These are phyloP conservation scores for Leccinellum luteum DNA, from an alignment of 768 basidiomycete species.

Conservation along the genomic window DNA sequence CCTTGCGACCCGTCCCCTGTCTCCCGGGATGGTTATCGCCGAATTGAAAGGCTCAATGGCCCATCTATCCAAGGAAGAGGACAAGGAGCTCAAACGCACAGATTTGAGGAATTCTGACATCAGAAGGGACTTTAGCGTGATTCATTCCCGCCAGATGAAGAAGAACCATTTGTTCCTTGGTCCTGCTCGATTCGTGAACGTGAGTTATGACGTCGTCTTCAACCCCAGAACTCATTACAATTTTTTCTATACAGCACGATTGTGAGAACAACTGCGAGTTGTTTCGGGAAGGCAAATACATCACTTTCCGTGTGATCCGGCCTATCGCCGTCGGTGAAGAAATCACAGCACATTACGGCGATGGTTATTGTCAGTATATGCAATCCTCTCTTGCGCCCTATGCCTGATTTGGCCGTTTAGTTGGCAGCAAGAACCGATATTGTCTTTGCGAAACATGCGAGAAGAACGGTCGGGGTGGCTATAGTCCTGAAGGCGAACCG, in stretches of 20 bases:
- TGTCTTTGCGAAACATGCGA: constrained; percentile 90
- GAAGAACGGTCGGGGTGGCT: constrained; percentile 70
- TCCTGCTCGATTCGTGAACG: constrained; percentile 90
- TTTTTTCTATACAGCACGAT: constrained; percentile 65
- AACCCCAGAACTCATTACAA: not conserved
- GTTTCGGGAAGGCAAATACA: constrained; percentile 85
- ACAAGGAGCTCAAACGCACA: constrained; percentile 81
- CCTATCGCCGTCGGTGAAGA: constrained; percentile 80
- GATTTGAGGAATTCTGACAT: constrained; percentile 68
- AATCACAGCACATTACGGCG: constrained; percentile 87
- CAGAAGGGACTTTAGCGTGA: constrained; percentile 86
- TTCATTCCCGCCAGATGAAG: constrained; percentile 89
- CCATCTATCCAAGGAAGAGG: constrained; percentile 80
- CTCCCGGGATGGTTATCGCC: constrained; percentile 70
- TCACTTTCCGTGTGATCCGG: constrained; percentile 82
- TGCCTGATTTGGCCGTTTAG: constrained; percentile 39
- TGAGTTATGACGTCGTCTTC: constrained; percentile 39
- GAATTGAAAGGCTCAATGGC: constrained; percentile 92
- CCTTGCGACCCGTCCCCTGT: constrained; percentile 70
- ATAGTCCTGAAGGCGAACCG: constrained; percentile 52
- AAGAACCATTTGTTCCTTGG: constrained; percentile 90
- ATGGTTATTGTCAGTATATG: constrained; percentile 76
- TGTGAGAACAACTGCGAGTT: constrained; percentile 88
- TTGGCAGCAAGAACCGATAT: constrained; percentile 66
- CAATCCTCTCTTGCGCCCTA: constrained; percentile 19